Conservation (phyloP, 2,329 filamentous ascomycete genomes). For the Zasmidium angulare region DNA sequence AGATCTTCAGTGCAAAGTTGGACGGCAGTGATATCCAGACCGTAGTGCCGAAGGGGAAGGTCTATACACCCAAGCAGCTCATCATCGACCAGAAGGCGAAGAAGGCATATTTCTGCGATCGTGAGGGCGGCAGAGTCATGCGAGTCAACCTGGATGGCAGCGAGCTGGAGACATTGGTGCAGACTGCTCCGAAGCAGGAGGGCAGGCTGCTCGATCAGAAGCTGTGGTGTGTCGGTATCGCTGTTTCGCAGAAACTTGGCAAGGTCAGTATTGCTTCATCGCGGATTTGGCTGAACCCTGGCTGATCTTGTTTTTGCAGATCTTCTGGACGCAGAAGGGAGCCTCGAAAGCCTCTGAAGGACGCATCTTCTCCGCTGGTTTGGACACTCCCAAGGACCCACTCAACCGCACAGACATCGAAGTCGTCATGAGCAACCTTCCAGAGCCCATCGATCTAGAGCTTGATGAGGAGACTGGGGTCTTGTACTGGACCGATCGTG, state of each 20-base stretch:
- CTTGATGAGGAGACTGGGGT: slow-evolving; percentile 46
- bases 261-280: too few relatives aligned
- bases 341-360: slow-evolving; percentile 52
- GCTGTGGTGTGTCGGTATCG: slow-evolving; percentile 50
- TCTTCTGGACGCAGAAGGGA: slow-evolving; percentile 65
- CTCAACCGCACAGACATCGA: slow-evolving; percentile 44
- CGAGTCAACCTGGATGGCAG: slow-evolving; percentile 39
- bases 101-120: slow-evolving; percentile 45
- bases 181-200: slow-evolving; percentile 37
- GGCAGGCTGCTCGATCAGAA: slow-evolving; percentile 21
- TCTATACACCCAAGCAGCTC: slow-evolving; percentile 53
- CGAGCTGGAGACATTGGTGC: slow-evolving; percentile 39
- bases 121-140: slow-evolving; percentile 41
- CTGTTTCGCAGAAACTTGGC: slow-evolving; percentile 45
- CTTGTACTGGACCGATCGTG: slow-evolving; percentile 63
- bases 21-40: slow-evolving; percentile 49
- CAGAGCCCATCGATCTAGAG: slow-evolving; percentile 59
- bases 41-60: slow-evolving; percentile 44
- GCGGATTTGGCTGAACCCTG: too few relatives aligned
- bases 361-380: slow-evolving; percentile 52
- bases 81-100: slow-evolving; percentile 27
- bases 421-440: slow-evolving; percentile 45
- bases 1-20: slow-evolving; percentile 34
- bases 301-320: slow-evolving; percentile 22
- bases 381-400: slow-evolving; percentile 40